Conservation (phyloP, 495 filamentous ascomycete species). For the Parachaetomium inaequale region DNA sequence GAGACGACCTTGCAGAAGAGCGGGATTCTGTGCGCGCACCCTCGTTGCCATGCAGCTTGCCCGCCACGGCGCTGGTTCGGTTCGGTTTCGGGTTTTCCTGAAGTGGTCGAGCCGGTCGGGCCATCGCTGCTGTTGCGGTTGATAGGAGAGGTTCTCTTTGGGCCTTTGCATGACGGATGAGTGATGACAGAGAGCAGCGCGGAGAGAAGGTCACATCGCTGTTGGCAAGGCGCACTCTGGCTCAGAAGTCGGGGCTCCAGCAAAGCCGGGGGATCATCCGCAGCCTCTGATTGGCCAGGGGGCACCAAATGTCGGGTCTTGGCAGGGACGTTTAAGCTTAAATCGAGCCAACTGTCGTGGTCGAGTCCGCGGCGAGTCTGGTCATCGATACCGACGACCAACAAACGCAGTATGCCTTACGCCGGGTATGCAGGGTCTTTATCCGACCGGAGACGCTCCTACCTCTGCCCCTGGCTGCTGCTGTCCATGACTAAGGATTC, state of each 20-base stretch:
- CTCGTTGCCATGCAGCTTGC: too few relatives aligned
- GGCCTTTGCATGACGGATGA: background rate
- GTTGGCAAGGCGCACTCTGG: background rate
- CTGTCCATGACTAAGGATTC: too few relatives aligned
- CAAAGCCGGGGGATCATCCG: background rate
- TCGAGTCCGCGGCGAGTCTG: background rate
- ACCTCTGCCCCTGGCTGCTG: too few relatives aligned
- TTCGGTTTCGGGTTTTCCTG: too few relatives aligned
- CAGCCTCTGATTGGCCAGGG: background rate
- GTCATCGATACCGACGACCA: too few relatives aligned
- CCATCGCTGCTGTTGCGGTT: too few relatives aligned
- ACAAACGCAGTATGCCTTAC: background rate
- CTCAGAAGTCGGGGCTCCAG: conserved; percentile 3
- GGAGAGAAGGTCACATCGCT: background rate
- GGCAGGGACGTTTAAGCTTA: conserved; percentile 17
- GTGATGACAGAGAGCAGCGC: too few relatives aligned
- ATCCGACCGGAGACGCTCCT: background rate
- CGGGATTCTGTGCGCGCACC: too few relatives aligned
- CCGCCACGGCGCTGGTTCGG: too few relatives aligned
- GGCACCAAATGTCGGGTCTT: conserved; percentile 3
- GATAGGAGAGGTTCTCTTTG: too few relatives aligned
- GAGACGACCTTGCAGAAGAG: too few relatives aligned
- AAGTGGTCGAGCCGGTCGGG: too few relatives aligned
- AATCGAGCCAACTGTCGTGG: background rate
- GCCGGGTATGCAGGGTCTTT: background rate